A percentile compares a stretch with the other conserved stretches of the same genome.
These are phyloP conservation scores for Lentithecium fluviatile DNA, from an alignment of 495 filamentous ascomycete species.

Conservation along the genomic window DNA sequence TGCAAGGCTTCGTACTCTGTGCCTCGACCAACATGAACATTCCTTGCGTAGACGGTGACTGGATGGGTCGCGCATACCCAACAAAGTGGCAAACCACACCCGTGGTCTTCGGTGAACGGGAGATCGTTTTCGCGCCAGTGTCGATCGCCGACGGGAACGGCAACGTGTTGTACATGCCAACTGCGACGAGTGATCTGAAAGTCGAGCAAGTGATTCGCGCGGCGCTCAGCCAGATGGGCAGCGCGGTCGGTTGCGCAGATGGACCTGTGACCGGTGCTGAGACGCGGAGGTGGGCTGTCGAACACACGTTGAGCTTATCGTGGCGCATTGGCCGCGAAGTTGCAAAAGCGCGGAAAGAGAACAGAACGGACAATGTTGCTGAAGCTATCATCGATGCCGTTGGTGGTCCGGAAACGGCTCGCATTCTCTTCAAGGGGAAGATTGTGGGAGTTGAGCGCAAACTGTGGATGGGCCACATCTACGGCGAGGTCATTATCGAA, in stretches of 20 bases:
- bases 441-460: constrained; percentile 58
- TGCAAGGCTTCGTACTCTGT: constrained; percentile 55
- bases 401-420: constrained; percentile 52
- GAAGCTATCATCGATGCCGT: constrained; percentile 58
- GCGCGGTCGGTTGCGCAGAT: constrained; percentile 49
- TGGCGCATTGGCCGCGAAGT: constrained; percentile 59
- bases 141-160: constrained; percentile 49
- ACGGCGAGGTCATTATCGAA: constrained; percentile 55
- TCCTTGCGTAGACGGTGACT: constrained; percentile 56
- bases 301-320: constrained; percentile 52
- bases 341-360: constrained; percentile 48
- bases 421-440: constrained; percentile 61
- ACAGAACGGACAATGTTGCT: constrained; percentile 51
- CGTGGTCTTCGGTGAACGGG: constrained; percentile 53
- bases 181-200: constrained; percentile 39
- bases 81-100: constrained; percentile 58
- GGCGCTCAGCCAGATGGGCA: constrained; percentile 36
- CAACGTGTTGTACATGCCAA: constrained; percentile 48
- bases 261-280: constrained; percentile 51
- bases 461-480: constrained; percentile 55
- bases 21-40: constrained; percentile 50
- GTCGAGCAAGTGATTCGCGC: constrained; percentile 38
- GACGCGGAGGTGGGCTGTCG: constrained; percentile 52
- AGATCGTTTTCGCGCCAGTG: constrained; percentile 44
- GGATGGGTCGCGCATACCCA: constrained; percentile 59